Conservation (phyloP, 352 stramenopile species). For the Elongisporangium anandrum region DNA sequence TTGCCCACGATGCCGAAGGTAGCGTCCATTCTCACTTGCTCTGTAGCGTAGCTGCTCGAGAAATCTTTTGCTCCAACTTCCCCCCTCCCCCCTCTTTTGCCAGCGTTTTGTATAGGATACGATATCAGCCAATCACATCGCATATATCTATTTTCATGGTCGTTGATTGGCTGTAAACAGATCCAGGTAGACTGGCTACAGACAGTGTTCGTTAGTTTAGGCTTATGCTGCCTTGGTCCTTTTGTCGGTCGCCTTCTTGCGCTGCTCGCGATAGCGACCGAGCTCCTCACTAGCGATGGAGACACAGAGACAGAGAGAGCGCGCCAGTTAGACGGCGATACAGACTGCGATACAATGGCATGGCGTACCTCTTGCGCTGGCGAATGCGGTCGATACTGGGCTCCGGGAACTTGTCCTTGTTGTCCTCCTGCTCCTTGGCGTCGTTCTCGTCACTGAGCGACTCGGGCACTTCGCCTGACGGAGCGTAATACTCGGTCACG, state of each 20-base stretch:
- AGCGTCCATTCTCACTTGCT: conserved; percentile 64
- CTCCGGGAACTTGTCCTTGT: conserved; percentile 45
- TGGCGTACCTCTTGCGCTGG: conserved; percentile 52
- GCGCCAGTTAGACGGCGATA: neutral
- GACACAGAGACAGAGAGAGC: conserved; percentile 25
- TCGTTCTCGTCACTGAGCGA: conserved; percentile 16
- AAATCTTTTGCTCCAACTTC: neutral
- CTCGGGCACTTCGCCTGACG: conserved; percentile 33
- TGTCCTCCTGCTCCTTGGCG: conserved; percentile 19
- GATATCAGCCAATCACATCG: conserved; percentile 1
- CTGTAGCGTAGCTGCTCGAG: neutral
- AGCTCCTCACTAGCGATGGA: too few relatives aligned
- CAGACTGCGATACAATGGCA: neutral
- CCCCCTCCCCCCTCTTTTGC: neutral
- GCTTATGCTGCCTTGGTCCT: conserved; percentile 31
- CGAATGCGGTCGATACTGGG: conserved; percentile 63
- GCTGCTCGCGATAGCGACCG: conserved; percentile 52
- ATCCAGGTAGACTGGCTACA: too few relatives aligned
- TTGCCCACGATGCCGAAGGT: conserved; percentile 89
- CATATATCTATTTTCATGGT: neutral
- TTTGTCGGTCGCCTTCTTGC: conserved; percentile 54
- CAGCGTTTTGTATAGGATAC: neutral
- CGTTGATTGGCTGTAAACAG: conserved; percentile 1
- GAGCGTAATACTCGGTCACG: conserved; percentile 54
- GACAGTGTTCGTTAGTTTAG: too few relatives aligned